Evolutionary conservation across 495 filamentous ascomycete genomes (phyloP).

Genomic region (Aspergillus ellipticus): DNA sequence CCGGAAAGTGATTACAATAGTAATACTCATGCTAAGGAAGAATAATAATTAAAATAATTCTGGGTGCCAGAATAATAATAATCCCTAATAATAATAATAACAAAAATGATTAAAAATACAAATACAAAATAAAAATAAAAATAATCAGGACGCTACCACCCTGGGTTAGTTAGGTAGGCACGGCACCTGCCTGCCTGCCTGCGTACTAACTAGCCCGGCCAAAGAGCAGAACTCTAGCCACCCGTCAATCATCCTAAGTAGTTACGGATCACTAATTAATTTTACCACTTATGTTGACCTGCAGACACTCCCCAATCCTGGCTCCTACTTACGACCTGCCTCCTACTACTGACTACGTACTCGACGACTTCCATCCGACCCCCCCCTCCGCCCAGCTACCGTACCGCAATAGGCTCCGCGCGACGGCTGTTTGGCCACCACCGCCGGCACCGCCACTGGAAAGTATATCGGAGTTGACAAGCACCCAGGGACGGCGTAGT

Average conservation of each 20-base stretch:
- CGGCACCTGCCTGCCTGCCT: no score
- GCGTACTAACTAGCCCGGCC: not conserved
- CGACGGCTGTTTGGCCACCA: not conserved
- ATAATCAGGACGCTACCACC: not conserved
- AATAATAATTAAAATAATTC: constrained; percentile 4
- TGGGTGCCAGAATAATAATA: constrained; percentile 1
- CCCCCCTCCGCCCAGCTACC: no score
- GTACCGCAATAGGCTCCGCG: not conserved
- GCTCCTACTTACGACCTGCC: not conserved
- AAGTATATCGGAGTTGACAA: not conserved
- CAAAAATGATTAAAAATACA: no score
- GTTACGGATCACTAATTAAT: constrained; percentile 12
- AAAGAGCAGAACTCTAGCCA: not conserved
- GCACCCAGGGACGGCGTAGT: not conserved
- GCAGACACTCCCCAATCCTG: constrained; percentile 8
- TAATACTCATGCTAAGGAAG: no score
- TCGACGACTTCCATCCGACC: no score
- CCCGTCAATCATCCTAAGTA: constrained; percentile 3
- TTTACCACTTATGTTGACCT: constrained; percentile 15
- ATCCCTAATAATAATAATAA: constrained; percentile 10
- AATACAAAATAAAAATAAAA: constrained; percentile 9
- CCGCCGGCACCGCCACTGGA: not conserved
- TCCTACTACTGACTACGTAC: constrained; percentile 1
- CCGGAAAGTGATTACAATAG: not conserved
- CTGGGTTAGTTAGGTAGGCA: not conserved